A percentile compares a stretch with the other conserved stretches of the same genome.
These are phyloP conservation scores for Amoebophrya sp. DNA, from an alignment of 169 alveolate species.

Conservation along the genomic window DNA sequence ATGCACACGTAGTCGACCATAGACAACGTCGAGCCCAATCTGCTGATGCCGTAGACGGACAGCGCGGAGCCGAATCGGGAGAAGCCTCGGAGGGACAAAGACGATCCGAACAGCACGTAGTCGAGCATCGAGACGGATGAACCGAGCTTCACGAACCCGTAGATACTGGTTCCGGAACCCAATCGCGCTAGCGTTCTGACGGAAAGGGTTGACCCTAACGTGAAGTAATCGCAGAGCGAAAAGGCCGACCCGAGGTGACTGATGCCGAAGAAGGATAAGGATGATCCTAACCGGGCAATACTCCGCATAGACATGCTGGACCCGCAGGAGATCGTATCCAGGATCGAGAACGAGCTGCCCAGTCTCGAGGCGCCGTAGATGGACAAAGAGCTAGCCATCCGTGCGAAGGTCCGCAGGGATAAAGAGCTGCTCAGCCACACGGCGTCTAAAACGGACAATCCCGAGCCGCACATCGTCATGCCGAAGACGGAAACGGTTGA, in stretches of 20 bases:
- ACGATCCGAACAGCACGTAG: not conserved
- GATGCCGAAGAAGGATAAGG: not conserved
- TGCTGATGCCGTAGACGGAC: conserved; percentile 32
- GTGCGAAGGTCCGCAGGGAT: conserved; percentile 3
- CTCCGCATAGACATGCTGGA: not conserved
- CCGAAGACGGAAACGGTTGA: not conserved
- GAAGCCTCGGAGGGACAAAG: not conserved
- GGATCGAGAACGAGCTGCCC: not conserved
- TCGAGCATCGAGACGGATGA: not conserved
- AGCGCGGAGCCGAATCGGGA: conserved; percentile 7
- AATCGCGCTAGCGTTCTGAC: not conserved
- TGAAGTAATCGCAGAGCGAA: not conserved
- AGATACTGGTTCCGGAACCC: not conserved
- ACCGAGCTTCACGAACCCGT: not conserved
- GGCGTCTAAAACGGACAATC: conserved; percentile 29
- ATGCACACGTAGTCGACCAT: conserved; percentile 7
- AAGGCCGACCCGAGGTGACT: conserved; percentile 1
- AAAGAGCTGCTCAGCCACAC: not conserved
- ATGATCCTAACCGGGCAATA: not conserved
- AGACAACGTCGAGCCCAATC: conserved; percentile 35
- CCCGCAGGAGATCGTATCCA: not conserved
- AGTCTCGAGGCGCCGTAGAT: not conserved
- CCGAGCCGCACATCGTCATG: not conserved
- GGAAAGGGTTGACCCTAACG: not conserved
- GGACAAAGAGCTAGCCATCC: not conserved